Conservation (phyloP, 306 rosid genomes). For the Corylus americana region DNA sequence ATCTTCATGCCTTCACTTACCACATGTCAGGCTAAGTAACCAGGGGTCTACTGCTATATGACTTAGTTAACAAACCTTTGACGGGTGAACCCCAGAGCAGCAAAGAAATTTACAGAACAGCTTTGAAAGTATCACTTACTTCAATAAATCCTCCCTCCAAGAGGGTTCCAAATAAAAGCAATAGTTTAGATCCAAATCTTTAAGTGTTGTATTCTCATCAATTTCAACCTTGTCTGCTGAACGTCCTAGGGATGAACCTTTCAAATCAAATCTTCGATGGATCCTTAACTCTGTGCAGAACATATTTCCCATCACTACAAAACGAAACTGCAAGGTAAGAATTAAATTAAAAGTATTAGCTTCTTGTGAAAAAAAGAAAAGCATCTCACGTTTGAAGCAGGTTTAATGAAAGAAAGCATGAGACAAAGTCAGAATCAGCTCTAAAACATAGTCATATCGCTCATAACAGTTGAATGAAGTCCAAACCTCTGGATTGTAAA, state of each 20-base stretch:
- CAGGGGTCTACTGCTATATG: constrained; percentile 11
- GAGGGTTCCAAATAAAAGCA: constrained; percentile 92
- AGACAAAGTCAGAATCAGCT: constrained; percentile 14
- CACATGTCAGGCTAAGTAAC: constrained; percentile 10
- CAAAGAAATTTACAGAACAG: neutral
- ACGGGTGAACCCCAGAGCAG: constrained; percentile 16
- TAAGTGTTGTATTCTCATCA: constrained; percentile 92
- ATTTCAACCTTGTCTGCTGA: constrained; percentile 97
- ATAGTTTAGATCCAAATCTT: constrained; percentile 92
- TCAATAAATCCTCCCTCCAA: constrained; percentile 80
- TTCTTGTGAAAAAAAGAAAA: constrained; percentile 6
- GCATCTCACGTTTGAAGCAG: constrained; percentile 25
- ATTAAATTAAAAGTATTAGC: constrained; percentile 27
- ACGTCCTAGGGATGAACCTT: constrained; percentile 97
- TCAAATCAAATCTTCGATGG: constrained; percentile 90
- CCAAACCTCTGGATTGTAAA: constrained; percentile 16
- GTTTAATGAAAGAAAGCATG: constrained; percentile 19
- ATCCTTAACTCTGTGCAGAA: constrained; percentile 98
- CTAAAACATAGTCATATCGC: constrained; percentile 11
- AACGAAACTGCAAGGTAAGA: constrained; percentile 78
- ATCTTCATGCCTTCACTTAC: neutral
- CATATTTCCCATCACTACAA: constrained; percentile 99
- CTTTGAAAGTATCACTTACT: constrained; percentile 52
- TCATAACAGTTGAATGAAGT: neutral
- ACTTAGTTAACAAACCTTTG: constrained; percentile 14